phyloP scores from a whole-genome alignment of 176 grass and related monocot species.

The Oryza coarctata region DNA sequence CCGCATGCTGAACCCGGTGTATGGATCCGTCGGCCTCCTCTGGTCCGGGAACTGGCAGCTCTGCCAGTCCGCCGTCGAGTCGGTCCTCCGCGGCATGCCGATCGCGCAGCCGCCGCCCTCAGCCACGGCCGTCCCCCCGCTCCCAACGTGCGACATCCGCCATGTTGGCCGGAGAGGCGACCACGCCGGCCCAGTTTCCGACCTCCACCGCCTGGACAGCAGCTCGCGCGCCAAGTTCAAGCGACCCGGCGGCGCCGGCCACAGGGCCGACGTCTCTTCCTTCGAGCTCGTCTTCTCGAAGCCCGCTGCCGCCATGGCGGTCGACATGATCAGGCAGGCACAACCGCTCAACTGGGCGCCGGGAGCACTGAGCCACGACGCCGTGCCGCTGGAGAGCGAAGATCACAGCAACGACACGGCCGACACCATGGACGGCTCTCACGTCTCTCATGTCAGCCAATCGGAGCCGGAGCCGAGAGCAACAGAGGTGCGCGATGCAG shows the following conservation, averaged over 20 bases:
- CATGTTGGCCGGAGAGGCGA: conserved; percentile 32
- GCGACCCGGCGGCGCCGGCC: not conserved
- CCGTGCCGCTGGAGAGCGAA: conserved; percentile 18
- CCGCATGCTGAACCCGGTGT: conserved; percentile 58
- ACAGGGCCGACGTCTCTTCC: not conserved
- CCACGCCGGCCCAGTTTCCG: not conserved
- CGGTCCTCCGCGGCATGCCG: conserved; percentile 46
- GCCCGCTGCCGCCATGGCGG: not conserved
- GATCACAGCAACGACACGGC: conserved; percentile 37
- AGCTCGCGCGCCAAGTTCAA: conserved; percentile 52
- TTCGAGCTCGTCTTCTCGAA: conserved; percentile 28
- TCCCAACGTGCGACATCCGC: conserved; percentile 44
- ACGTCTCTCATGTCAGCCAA: conserved; percentile 68
- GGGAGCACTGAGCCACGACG: not conserved
- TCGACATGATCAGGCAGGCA: conserved; percentile 7
- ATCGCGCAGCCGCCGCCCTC: conserved; percentile 34
- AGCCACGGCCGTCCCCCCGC: conserved; percentile 19
- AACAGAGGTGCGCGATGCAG: not conserved
- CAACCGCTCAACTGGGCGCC: conserved; percentile 36
- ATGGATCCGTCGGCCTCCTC: conserved; percentile 58
- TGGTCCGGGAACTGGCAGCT: conserved; percentile 58
- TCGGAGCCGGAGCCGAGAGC: conserved; percentile 31
- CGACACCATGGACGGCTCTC: conserved; percentile 50
- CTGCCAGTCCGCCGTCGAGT: conserved; percentile 58
- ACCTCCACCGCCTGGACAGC: conserved; percentile 39